Evolutionary conservation across 2,329 filamentous ascomycete species (phyloP).

Genomic region (Lachnellula willkommii): DNA sequence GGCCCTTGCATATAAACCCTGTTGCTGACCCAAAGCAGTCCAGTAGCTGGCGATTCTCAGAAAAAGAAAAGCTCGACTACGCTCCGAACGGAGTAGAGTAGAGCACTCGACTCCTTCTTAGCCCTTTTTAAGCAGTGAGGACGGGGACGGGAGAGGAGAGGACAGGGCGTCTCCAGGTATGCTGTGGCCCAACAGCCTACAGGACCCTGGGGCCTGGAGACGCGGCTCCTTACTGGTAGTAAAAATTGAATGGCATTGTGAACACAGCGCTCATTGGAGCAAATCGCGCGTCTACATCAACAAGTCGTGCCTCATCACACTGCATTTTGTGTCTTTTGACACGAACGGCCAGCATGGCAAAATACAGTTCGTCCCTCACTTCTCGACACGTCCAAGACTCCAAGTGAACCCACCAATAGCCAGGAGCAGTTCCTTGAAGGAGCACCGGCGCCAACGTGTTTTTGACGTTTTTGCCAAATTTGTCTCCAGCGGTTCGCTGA

Average conservation of each 20-base stretch:
- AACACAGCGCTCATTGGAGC: neutral
- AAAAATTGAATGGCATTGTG: neutral
- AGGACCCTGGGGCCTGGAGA: neutral
- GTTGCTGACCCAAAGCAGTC: neutral
- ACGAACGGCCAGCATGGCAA: neutral
- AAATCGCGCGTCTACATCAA: neutral
- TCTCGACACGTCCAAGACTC: neutral
- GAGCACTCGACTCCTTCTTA: neutral
- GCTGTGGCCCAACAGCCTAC: neutral
- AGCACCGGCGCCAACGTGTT: neutral
- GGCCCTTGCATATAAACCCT: neutral
- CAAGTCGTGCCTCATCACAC: neutral
- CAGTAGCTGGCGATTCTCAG: neutral
- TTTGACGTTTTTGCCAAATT: neutral
- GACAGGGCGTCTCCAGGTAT: neutral
- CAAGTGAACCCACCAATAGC: neutral
- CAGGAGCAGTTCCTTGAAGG: neutral
- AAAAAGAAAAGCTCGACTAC: neutral
- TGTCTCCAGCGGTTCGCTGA: neutral
- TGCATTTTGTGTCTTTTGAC: neutral
- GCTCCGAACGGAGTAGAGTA: neutral
- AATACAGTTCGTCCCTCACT: neutral
- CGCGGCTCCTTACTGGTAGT: neutral
- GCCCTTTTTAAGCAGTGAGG: no score
- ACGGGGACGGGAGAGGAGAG: no score